Conservation (phyloP, 2,329 filamentous ascomycete species). For the Neodidymelliopsis sp. region DNA sequence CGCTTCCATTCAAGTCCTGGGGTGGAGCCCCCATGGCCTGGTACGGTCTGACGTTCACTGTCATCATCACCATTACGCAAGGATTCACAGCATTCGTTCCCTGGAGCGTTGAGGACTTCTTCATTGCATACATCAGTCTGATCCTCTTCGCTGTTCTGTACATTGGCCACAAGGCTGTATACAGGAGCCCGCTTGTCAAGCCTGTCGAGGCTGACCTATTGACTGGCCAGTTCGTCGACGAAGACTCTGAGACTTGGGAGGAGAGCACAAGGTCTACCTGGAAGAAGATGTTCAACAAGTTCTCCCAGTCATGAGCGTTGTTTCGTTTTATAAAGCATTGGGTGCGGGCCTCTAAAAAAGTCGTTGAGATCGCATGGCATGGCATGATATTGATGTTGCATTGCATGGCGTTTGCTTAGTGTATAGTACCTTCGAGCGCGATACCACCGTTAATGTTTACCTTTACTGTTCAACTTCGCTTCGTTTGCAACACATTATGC, state of each 20-base stretch:
- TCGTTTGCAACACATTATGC: background rate
- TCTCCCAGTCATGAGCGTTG: constrained; percentile 19
- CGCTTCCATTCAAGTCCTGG: constrained; percentile 48
- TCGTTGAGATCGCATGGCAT: constrained; percentile 27
- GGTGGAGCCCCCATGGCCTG: constrained; percentile 45
- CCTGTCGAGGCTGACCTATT: constrained; percentile 53
- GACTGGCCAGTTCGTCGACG: constrained; percentile 48
- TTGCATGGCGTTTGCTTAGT: constrained; percentile 28
- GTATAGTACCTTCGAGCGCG: constrained; percentile 11
- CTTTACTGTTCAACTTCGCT: background rate
- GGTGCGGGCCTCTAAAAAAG: constrained; percentile 11
- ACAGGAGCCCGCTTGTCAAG: constrained; percentile 50
- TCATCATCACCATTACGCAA: constrained; percentile 51
- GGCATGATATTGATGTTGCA: constrained; percentile 27
- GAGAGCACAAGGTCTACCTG: constrained; percentile 41
- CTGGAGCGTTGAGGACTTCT: constrained; percentile 47
- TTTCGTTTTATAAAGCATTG: background rate
- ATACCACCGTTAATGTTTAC: constrained; percentile 19
- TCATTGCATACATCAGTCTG: constrained; percentile 50
- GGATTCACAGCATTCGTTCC: constrained; percentile 53
- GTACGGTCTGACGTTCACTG: constrained; percentile 49
- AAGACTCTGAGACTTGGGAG: constrained; percentile 42
- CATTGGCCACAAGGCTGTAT: constrained; percentile 63
- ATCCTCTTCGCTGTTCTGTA: constrained; percentile 60
- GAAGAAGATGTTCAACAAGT: constrained; percentile 40